Evolutionary conservation across 1,284 basidiomycete genomes (phyloP), one percentile per base, ranked within the genome.

Genomic region (Pascua guehoae): DNA sequence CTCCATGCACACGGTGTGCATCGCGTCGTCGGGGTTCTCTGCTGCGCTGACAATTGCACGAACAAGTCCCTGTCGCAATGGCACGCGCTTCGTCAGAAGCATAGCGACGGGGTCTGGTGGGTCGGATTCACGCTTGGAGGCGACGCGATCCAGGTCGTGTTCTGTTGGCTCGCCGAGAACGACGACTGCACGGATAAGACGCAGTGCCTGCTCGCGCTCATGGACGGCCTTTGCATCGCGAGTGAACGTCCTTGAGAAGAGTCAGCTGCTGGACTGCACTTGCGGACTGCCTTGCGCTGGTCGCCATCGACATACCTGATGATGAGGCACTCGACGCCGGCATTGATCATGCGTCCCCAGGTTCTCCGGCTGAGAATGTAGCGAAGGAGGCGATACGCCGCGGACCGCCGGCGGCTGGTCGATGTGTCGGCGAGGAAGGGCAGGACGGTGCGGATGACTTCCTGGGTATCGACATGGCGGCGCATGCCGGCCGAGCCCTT

Each of bases 121-220:
- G 36, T 32, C 43, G 32, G 36, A 38, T 12, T 24, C 39, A 2
- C 12, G 40, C 12, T 32, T 32, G 7, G 24, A 32, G 24, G 24
- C 24, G 7, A 32, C 24, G 5, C 32, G 17, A 9, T 49, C 52
- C 2, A 43, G 43, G 52, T 47, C 52, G 11, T 32, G 41, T 12
- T 41, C 37, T 8, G 57, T 42, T 39, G 57, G 59, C 14, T 67
- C 59, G 1, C 73, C 70, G 0, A 77, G 66, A 5, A 64, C 85
- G 17, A 94, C 83, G 43, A 94, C 84, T 2, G 86, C 79, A n/a
- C 95, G 87, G 48, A 98, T 84, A 17, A 98, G 84, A 62, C 91
- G 91, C 66, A 99, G 85, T n/a, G 85, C 91, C 73, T 98, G 93
- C 71, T 97, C 91, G 69, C 93, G 89, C 79, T 98, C 95, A 2